A percentile compares a stretch with the other conserved stretches of the same genome.
These are phyloP conservation scores for Yamadazyma atlantica DNA, from an alignment of 1,139 yeast genomes.

Conservation along the genomic window DNA sequence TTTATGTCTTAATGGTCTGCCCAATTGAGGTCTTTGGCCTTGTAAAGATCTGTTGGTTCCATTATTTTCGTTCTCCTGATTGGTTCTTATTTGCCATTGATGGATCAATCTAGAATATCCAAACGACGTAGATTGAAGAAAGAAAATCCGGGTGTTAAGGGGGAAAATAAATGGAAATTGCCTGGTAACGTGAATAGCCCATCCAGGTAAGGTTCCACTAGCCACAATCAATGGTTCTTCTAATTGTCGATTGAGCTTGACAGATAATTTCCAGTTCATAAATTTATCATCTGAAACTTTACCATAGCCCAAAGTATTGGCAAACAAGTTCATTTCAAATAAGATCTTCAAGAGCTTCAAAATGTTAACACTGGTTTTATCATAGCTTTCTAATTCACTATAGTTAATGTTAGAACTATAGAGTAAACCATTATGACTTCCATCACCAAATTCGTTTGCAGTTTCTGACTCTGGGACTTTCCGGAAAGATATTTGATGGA, in stretches of 20 bases:
- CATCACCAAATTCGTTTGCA: constrained; percentile 6
- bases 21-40: constrained; percentile 48
- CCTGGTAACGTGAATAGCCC: constrained; percentile 76
- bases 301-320: constrained; percentile 12
- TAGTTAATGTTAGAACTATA: constrained; percentile 23
- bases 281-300: constrained; percentile 46
- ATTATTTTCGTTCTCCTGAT: constrained; percentile 36
- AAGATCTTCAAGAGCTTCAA: constrained; percentile 57
- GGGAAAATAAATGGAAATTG: constrained; percentile 84
- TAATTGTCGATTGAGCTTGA: constrained; percentile 80
- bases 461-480: constrained; percentile 11
- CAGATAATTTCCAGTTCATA: constrained; percentile 79
- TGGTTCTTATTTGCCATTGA: constrained; percentile 65
- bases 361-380: constrained; percentile 47
- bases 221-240: constrained; percentile 91
- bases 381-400: constrained; percentile 37
- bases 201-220: constrained; percentile 81
- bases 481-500: constrained; percentile 56
- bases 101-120: constrained; percentile 86
- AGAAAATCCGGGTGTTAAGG: constrained; percentile 72
- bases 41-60: constrained; percentile 10
- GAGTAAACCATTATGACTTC: constrained; percentile 1
- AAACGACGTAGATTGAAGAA: constrained; percentile 84
- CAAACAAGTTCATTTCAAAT: constrained; percentile 47
- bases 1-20: constrained; percentile 79